These are phyloP conservation scores for Fusarium drepaniforme DNA, from an alignment of 2,329 filamentous ascomycete species.

Conservation along the genomic window DNA sequence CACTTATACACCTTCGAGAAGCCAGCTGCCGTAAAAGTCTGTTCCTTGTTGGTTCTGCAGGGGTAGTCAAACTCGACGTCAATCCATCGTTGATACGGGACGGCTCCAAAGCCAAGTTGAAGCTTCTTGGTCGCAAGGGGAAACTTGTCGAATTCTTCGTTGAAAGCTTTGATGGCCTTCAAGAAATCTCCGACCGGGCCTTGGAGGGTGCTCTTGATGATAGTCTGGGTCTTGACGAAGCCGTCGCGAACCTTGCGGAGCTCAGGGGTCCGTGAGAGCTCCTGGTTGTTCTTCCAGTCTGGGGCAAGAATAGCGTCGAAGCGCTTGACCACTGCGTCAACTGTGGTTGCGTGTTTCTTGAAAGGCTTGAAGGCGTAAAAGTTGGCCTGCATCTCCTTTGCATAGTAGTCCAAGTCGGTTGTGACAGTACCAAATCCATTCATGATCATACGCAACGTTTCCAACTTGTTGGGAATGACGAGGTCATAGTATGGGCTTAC, in stretches of 20 bases:
- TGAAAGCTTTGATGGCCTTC: slow-evolving; percentile 16
- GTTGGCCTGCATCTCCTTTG: slow-evolving; percentile 19
- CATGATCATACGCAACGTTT: slow-evolving; percentile 18
- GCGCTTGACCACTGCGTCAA: not conserved
- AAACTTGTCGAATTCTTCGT: slow-evolving; percentile 22
- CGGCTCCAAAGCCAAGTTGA: slow-evolving; percentile 21
- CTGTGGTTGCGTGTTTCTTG: slow-evolving; percentile 16
- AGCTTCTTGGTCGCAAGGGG: slow-evolving; percentile 24
- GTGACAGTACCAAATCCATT: slow-evolving; percentile 19
- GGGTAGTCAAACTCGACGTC: slow-evolving; percentile 33
- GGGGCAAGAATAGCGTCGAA: slow-evolving; percentile 22
- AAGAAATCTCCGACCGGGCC: not conserved
- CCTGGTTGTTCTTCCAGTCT: slow-evolving; percentile 31
- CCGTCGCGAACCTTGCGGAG: slow-evolving; percentile 30
- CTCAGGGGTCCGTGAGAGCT: slow-evolving; percentile 20
- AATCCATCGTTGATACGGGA: slow-evolving; percentile 22
- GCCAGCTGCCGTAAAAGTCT: slow-evolving; percentile 19
- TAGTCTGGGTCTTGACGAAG: slow-evolving; percentile 16
- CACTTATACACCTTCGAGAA: slow-evolving; percentile 22
- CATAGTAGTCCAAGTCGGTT: slow-evolving; percentile 12
- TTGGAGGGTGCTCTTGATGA: slow-evolving; percentile 13
- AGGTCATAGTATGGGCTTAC: not conserved
- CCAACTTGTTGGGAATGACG: not conserved
- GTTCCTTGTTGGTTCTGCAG: slow-evolving; percentile 12
- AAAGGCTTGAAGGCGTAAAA: slow-evolving; percentile 14